Evolutionary conservation across 1,139 yeast species (phyloP), one percentile per base, ranked within the genome.

Genomic region (Saccharomycopsis hybrid): DNA sequence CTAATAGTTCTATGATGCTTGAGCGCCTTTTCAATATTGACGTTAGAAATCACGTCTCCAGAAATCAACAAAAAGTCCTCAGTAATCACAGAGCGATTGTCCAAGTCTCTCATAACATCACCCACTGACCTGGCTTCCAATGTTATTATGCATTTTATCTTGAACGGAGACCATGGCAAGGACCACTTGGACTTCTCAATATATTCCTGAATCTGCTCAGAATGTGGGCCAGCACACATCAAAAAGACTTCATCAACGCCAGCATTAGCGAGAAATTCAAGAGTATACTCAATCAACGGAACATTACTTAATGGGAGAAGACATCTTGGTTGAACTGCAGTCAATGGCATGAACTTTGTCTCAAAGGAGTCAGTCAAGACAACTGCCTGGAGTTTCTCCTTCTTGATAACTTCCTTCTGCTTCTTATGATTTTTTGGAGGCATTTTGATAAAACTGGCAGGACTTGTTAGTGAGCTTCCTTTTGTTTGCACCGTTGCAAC

Each of bases 71-170:
- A 70, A 60, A 92, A 92, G 66, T 92, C 99, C 11, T 94, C 88
- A 2, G 86, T 78, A 51, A 92, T 87, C 54, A 90, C 69, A 1
- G 97, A 96, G 62, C 95, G 76, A 55, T 87, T 83, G 65, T 92
- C 98, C 55, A 92, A 71, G 63, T 90, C 97, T 65, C 98, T 77
- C 95, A 92, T 85, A 32, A 95, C 95, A 69, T 92, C 98, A 57
- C 98, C 98, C 4, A 90, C 95, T 24, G 96, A 86, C 64, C 90
- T 73, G 13, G 94, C 82, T 64, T 90, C 97, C 43, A 89, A 78
- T n/a, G 95, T 79, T 73, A 86, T 77, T 48, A 92, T 77, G 2
- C 94, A 83, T 47, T 80, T 78, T 43, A 92, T 74, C 13, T 43
- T 41, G 66, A 92, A 90, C 1, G 97, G 96, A 2, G 95, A 78